Percentiles rank a stretch among this genome's conserved stretches.
Evolutionary conservation across 148 eudicot species (phyloP).

Genomic region (Rhododendron mucronatum): DNA sequence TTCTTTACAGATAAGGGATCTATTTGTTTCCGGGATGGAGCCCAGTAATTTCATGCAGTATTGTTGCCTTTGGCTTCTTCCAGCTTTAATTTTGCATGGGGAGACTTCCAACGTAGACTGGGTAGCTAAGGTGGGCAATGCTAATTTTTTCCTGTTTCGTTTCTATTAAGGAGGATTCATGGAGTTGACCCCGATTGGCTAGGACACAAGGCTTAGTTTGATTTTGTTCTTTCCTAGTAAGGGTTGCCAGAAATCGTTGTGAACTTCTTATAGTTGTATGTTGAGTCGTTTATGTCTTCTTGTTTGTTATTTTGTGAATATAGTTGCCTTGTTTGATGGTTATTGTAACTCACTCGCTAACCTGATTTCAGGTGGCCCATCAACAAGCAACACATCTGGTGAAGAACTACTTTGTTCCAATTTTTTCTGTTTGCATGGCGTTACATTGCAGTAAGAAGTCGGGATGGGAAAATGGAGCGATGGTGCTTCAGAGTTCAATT

Average conservation of each 20-base stretch:
- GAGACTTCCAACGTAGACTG: constrained; percentile 56
- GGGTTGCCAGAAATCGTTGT: background rate
- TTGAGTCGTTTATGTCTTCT: background rate
- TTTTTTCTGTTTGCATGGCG: constrained; percentile 87
- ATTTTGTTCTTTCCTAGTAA: background rate
- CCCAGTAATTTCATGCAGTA: constrained; percentile 66
- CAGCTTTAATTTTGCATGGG: constrained; percentile 75
- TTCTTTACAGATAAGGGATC: constrained; percentile 66
- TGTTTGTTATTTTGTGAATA: background rate
- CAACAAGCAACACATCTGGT: constrained; percentile 52
- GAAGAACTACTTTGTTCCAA: constrained; percentile 64
- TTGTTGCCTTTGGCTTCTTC: constrained; percentile 91
- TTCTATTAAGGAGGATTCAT: background rate
- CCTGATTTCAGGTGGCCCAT: constrained; percentile 59
- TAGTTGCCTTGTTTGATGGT: background rate
- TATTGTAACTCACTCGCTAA: background rate
- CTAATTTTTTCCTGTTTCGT: constrained; percentile 2
- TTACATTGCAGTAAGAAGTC: constrained; percentile 74
- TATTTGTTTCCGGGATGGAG: constrained; percentile 73
- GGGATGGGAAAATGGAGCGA: constrained; percentile 64
- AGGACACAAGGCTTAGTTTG: background rate
- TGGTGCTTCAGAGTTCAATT: constrained; percentile 63
- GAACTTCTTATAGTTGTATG: background rate
- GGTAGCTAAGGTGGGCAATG: constrained; percentile 58
- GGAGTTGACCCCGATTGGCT: background rate